A percentile compares a stretch with the other conserved stretches of the same genome.
Evolutionary conservation across 192 early-diverging fungal species (phyloP).

Genomic region (Backusella sp.): DNA sequence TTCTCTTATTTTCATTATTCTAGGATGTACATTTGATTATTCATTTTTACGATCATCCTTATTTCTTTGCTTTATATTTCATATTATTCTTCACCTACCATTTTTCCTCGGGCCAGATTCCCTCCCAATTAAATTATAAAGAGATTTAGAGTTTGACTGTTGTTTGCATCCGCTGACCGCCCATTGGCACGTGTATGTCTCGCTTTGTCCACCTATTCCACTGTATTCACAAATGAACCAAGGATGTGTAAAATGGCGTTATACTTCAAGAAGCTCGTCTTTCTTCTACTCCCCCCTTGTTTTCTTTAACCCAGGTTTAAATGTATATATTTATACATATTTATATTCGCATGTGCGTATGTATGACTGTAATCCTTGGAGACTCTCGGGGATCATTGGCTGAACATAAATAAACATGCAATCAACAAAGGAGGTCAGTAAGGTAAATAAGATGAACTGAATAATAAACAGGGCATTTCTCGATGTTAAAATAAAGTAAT

Average conservation of each 20-base stretch:
- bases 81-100: not conserved
- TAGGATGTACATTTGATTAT: too few species aligned
- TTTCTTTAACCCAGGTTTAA: not conserved
- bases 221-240: not conserved
- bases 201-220: constrained; percentile 8
- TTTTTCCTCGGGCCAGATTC: constrained; percentile 5
- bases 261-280: not conserved
- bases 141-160: not conserved
- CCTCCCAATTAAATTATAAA: constrained; percentile 1
- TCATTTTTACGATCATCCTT: too few species aligned
- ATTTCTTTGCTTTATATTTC: not conserved
- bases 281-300: not conserved
- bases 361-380: not conserved
- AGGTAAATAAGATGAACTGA: constrained; percentile 4
- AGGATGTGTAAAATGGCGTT: constrained; percentile 7
- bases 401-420: constrained; percentile 1
- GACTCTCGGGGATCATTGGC: constrained; percentile 6
- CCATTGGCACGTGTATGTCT: not conserved
- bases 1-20: not conserved
- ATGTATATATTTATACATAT: not conserved
- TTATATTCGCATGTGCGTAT: not conserved
- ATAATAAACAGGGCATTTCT: constrained; percentile 6
- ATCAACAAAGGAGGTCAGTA: constrained; percentile 3
- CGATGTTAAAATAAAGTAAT: not conserved
- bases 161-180: not conserved